Base-by-base conservation (phyloP, 345 rosid genomes). In the Gossypium rotundifolium region DNA sequence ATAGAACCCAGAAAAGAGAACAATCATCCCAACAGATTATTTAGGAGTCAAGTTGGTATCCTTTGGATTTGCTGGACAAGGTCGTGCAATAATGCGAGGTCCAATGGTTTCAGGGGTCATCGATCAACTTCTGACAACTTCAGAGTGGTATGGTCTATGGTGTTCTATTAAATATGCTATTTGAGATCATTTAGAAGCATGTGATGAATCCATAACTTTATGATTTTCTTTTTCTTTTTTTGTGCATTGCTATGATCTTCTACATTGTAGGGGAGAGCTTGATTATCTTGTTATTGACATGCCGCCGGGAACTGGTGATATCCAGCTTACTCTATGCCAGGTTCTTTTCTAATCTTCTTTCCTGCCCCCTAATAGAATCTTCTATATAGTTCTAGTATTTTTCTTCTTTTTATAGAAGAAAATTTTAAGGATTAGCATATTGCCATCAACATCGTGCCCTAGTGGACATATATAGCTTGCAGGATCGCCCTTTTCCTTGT, bases 251-350 rank as follows among this genome's bases (percentile, higher is more conserved):
- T 53, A 45, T 70, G 7, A 68, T 65, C 11, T 70, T 60, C 62
- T 73, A 29, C 46, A 3, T 16, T 83, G 73, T 74, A 94, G 98
- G 98, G 98, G 97, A 79, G 98, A 94, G 89, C 87, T 94, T 73
- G 98, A 94, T 79, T 94, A 94, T 85, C 98, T 94, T 79, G 87
- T 94, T 22, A 88, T 94, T 54, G 98, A 94, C 89, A 94, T 94
- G 98, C 98, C 98, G 20, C 98, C 97, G 10, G 98, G 98, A 85
- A 94, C 98, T 67, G 98, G 98, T 73, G 98, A 94, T 76, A 94
- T 94, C 78, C 98, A 92, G 77, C 92, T 94, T 52, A 92, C 97
- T 51, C 81, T 94, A 80, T 94, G 98, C 86, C 98, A 92, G 97
- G 98, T 94, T 79, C 51, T 54, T 1, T 22, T 65, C 79, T 40